A percentile compares a stretch with the other conserved stretches of the same genome.
Evolutionary conservation across 768 basidiomycete genomes (phyloP).

Genomic region (Mrakia gelida): DNA sequence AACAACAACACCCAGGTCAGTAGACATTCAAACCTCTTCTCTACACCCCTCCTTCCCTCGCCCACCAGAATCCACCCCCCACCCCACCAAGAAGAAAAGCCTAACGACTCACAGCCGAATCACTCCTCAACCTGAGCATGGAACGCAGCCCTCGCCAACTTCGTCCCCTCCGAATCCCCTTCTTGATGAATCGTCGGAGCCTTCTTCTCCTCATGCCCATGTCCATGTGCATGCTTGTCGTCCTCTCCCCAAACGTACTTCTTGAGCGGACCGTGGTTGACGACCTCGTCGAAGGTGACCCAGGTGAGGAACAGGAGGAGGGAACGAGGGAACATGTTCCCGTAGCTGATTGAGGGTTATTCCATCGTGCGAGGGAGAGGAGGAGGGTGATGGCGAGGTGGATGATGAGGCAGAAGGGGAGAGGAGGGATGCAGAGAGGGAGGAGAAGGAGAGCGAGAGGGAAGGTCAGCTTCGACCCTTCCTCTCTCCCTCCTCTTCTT

Average conservation of each 20-base stretch:
- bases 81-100: too few relatives aligned
- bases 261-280: conserved; percentile 19
- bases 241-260: conserved; percentile 8
- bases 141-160: neutral
- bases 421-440: too few relatives aligned
- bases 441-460: too few relatives aligned
- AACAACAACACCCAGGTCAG: too few relatives aligned
- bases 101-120: neutral
- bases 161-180: neutral
- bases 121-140: neutral
- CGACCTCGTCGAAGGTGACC: conserved; percentile 3
- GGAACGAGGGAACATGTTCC: neutral
- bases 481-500: neutral
- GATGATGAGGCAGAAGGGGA: too few relatives aligned
- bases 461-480: neutral
- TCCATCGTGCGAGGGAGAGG: too few relatives aligned
- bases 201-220: neutral
- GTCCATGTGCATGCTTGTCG: neutral
- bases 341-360: neutral
- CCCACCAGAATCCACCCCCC: too few relatives aligned
- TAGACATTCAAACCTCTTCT: too few relatives aligned
- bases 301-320: neutral
- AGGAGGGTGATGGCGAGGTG: neutral
- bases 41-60: too few relatives aligned
- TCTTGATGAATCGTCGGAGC: neutral